Evolutionary conservation across 768 basidiomycete genomes (phyloP).

Genomic region (Pholiota conissans): DNA sequence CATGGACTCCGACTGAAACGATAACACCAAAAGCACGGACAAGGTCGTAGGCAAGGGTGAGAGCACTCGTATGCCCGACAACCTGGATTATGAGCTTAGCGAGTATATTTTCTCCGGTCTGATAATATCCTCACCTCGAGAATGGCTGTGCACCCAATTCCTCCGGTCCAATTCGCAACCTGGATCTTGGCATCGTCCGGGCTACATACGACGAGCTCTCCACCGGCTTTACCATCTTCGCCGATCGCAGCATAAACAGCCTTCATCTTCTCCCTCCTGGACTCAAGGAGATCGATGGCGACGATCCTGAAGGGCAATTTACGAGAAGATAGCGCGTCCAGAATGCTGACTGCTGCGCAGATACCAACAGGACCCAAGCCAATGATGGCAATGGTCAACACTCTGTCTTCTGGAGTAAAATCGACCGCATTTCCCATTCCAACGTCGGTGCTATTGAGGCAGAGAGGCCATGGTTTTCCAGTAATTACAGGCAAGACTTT

Average conservation of each 20-base stretch:
- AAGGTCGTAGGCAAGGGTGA: slow-evolving; percentile 66
- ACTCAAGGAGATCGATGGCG: slow-evolving; percentile 61
- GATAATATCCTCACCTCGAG: slow-evolving; percentile 53
- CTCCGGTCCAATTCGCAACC: slow-evolving; percentile 52
- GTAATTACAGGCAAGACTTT: slow-evolving; percentile 64
- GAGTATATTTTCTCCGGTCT: neutral
- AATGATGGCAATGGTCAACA: slow-evolving; percentile 63
- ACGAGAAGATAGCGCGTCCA: slow-evolving; percentile 55
- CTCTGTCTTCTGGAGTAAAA: slow-evolving; percentile 46
- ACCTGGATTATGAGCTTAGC: slow-evolving; percentile 41
- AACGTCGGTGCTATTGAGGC: slow-evolving; percentile 29
- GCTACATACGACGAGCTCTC: slow-evolving; percentile 49
- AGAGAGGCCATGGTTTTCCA: slow-evolving; percentile 59
- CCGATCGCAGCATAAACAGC: slow-evolving; percentile 55
- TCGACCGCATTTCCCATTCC: slow-evolving; percentile 28
- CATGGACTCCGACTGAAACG: slow-evolving; percentile 74
- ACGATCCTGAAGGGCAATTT: slow-evolving; percentile 54
- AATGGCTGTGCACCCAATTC: slow-evolving; percentile 61
- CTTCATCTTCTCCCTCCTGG: slow-evolving; percentile 58
- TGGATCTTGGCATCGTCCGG: slow-evolving; percentile 52
- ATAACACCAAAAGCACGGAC: slow-evolving; percentile 77
- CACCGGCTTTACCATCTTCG: slow-evolving; percentile 40
- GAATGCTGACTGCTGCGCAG: slow-evolving; percentile 62
- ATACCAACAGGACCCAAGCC: slow-evolving; percentile 82
- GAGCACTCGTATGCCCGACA: slow-evolving; percentile 67